Conservation (phyloP, 805 yeast genomes). For the Wickerhamiella slavikovae region DNA sequence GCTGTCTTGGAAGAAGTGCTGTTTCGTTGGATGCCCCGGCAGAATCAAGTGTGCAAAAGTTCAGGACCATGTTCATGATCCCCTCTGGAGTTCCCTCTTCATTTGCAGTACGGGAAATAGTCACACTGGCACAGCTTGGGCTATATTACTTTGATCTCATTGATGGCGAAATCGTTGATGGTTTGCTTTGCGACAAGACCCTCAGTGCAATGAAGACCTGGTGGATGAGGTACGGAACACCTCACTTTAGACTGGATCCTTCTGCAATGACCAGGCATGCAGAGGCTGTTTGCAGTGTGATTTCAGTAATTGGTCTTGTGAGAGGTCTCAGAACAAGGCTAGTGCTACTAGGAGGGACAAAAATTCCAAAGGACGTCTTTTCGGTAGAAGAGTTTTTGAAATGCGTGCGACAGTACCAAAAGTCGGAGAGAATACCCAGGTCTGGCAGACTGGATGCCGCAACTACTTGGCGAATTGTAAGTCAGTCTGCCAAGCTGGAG, state of each 20-base stretch:
- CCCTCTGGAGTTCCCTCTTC: constrained; percentile 27
- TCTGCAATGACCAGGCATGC: background rate
- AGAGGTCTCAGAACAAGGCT: constrained; percentile 45
- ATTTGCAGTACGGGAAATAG: constrained; percentile 55
- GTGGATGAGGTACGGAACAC: constrained; percentile 58
- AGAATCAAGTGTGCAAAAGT: constrained; percentile 63
- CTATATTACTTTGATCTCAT: constrained; percentile 60
- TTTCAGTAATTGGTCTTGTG: constrained; percentile 63
- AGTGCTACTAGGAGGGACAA: constrained; percentile 32
- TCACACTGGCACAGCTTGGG: constrained; percentile 52
- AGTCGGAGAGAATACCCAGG: constrained; percentile 33
- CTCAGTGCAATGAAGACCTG: constrained; percentile 49
- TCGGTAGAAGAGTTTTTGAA: constrained; percentile 48
- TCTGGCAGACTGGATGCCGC: constrained; percentile 34
- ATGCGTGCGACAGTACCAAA: constrained; percentile 61
- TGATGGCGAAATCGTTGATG: constrained; percentile 56
- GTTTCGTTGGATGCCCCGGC: constrained; percentile 46
- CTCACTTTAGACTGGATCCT: constrained; percentile 5
- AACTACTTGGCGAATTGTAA: constrained; percentile 30
- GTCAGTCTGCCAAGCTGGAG: constrained; percentile 26
- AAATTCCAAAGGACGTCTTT: constrained; percentile 65
- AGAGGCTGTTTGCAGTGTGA: constrained; percentile 28
- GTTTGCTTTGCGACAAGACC: constrained; percentile 62
- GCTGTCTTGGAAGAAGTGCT: constrained; percentile 75
- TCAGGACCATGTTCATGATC: constrained; percentile 50